phyloP scores from a whole-genome alignment of 2,329 filamentous ascomycete species.

The Cladosporium colombiae region DNA sequence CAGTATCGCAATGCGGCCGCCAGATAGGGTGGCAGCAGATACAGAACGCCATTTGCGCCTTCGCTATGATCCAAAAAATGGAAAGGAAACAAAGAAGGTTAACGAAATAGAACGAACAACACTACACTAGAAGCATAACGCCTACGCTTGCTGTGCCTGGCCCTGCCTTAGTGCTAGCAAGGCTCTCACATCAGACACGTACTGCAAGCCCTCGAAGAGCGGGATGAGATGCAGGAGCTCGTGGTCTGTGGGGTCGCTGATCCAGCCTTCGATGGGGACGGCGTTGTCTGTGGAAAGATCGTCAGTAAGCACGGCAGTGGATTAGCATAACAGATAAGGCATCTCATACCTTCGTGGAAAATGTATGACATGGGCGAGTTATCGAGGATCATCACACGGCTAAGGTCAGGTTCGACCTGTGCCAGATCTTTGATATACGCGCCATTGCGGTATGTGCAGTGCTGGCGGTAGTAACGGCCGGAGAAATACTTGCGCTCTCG shows the following conservation, averaged over 20 bases:
- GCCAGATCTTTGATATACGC: constrained; percentile 98
- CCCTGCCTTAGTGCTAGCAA: constrained; percentile 85
- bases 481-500: constrained; percentile 96
- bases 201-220: constrained; percentile 89
- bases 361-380: constrained; percentile 98
- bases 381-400: constrained; percentile 98
- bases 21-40: neutral
- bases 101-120: neutral
- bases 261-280: constrained; percentile 98
- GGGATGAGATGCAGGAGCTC: constrained; percentile 91
- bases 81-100: neutral
- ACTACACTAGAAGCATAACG: neutral
- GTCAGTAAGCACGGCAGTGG: neutral
- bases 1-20: neutral
- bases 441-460: constrained; percentile 92
- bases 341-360: constrained; percentile 84
- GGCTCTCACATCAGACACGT: constrained; percentile 92
- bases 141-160: constrained; percentile 19
- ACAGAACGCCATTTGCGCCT: constrained; percentile 17
- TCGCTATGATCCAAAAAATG: constrained; percentile 15
- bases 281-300: constrained; percentile 73
- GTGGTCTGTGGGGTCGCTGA: constrained; percentile 95
- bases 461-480: constrained; percentile 90
- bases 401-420: constrained; percentile 92
- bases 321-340: neutral